A percentile compares a stretch with the other conserved stretches of the same genome.
These are phyloP conservation scores for Paramyrothecium sp. DNA, from an alignment of 2,329 filamentous ascomycete genomes.

Conservation along the genomic window DNA sequence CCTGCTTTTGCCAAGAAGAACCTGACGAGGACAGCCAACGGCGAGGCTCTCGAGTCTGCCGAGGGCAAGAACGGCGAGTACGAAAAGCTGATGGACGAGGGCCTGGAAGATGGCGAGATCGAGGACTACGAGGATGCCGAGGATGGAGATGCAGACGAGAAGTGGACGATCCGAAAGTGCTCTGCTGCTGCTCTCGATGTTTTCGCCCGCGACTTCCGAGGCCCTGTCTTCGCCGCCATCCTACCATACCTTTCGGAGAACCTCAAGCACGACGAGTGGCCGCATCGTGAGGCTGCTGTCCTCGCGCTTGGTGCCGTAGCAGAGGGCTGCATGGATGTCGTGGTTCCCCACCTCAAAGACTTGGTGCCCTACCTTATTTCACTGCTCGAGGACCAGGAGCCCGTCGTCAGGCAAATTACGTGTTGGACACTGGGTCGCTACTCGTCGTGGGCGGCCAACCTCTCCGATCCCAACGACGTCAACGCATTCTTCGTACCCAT, in stretches of 20 bases:
- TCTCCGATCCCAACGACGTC: slow-evolving; percentile 65
- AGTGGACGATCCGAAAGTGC: slow-evolving; percentile 95
- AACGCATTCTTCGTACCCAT: slow-evolving; percentile 86
- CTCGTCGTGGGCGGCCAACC: slow-evolving; percentile 83
- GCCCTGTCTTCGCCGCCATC: slow-evolving; percentile 85
- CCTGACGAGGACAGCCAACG: slow-evolving; percentile 57
- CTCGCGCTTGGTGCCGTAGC: slow-evolving; percentile 92
- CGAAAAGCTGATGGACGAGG: slow-evolving; percentile 66
- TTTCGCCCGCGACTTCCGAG: slow-evolving; percentile 86
- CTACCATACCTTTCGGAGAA: slow-evolving; percentile 91
- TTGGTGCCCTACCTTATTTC: slow-evolving; percentile 88
- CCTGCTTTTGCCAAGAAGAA: slow-evolving; percentile 80
- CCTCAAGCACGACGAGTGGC: slow-evolving; percentile 85
- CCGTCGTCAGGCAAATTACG: slow-evolving; percentile 92
- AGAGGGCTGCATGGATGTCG: slow-evolving; percentile 87
- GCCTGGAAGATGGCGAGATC: slow-evolving; percentile 85
- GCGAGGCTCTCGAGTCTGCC: slow-evolving; percentile 46
- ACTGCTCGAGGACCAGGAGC: slow-evolving; percentile 79
- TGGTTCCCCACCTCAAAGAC: slow-evolving; percentile 86
- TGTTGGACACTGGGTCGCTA: slow-evolving; percentile 97
- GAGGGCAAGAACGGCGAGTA: slow-evolving; percentile 54
- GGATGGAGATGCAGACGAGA: slow-evolving; percentile 81
- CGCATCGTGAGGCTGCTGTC: slow-evolving; percentile 88
- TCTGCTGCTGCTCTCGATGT: slow-evolving; percentile 94
- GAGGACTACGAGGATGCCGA: slow-evolving; percentile 61